Percentiles rank a stretch among this genome's conserved stretches.
phyloP scores from a whole-genome alignment of 2,329 filamentous ascomycete species.

The Colletotrichum salicis region DNA sequence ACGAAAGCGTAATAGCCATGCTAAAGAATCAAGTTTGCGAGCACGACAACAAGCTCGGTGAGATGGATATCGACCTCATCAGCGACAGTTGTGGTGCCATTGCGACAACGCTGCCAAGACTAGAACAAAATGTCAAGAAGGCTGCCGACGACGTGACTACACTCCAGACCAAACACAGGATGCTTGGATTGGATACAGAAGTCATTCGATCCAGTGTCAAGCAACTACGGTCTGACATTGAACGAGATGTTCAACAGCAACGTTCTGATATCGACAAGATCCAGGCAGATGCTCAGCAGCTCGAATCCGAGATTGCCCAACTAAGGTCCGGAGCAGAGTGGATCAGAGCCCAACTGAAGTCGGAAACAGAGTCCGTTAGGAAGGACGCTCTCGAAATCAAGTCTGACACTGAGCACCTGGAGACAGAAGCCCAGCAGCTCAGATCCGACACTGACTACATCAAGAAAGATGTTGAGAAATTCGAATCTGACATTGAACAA shows the following conservation, averaged over 20 bases:
- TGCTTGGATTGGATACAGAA: background rate
- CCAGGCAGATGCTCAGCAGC: background rate
- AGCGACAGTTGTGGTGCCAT: constrained; percentile 16
- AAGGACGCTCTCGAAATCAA: background rate
- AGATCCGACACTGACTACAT: background rate
- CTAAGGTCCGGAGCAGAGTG: background rate
- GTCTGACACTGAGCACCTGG: background rate
- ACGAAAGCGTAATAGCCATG: background rate
- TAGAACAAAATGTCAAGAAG: constrained; percentile 10
- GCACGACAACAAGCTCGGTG: constrained; percentile 22
- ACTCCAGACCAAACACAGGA: background rate
- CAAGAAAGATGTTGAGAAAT: background rate
- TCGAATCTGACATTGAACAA: background rate
- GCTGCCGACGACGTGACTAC: background rate
- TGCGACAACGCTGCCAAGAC: constrained; percentile 12
- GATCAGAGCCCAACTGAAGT: background rate
- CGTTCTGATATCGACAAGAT: background rate
- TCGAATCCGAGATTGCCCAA: background rate
- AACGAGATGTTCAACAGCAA: background rate
- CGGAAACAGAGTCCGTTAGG: background rate
- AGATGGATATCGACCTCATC: constrained; percentile 24
- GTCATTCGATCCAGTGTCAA: background rate
- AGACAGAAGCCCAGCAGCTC: background rate
- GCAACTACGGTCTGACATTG: background rate
- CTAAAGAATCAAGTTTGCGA: background rate